These are phyloP conservation scores for Schwanniomyces polymorphus DNA, from an alignment of 805 yeast species.

Conservation along the genomic window DNA sequence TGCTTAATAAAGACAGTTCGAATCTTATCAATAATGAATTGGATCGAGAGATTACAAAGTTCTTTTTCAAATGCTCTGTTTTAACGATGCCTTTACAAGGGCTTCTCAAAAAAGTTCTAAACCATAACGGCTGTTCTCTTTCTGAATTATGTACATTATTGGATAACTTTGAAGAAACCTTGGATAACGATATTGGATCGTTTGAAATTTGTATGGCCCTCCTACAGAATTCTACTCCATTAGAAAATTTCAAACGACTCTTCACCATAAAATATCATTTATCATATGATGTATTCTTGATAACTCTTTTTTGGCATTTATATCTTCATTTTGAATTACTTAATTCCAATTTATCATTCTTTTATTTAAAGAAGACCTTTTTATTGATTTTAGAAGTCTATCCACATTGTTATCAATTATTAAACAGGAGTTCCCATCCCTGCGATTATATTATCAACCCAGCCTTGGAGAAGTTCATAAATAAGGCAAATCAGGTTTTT, in stretches of 20 bases:
- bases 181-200: background rate
- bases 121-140: background rate
- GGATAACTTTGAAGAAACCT: background rate
- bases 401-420: background rate
- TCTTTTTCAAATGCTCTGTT: slow-evolving; percentile 1
- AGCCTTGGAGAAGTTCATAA: background rate
- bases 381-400: slow-evolving; percentile 1
- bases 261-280: background rate
- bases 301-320: background rate
- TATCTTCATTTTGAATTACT: background rate
- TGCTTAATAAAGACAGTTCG: background rate
- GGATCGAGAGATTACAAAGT: slow-evolving; percentile 1
- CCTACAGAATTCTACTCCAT: background rate
- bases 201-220: background rate
- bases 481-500: background rate
- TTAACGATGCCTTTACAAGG: background rate
- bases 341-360: background rate
- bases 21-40: background rate
- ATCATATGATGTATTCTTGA: background rate
- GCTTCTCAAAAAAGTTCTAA: background rate
- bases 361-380: background rate
- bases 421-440: background rate
- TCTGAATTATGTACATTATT: background rate
- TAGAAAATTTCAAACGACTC: background rate
- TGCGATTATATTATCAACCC: slow-evolving; percentile 3